These are phyloP conservation scores for Macrophomina pseudophaseolina DNA, from an alignment of 2,329 filamentous ascomycete species.

Conservation along the genomic window DNA sequence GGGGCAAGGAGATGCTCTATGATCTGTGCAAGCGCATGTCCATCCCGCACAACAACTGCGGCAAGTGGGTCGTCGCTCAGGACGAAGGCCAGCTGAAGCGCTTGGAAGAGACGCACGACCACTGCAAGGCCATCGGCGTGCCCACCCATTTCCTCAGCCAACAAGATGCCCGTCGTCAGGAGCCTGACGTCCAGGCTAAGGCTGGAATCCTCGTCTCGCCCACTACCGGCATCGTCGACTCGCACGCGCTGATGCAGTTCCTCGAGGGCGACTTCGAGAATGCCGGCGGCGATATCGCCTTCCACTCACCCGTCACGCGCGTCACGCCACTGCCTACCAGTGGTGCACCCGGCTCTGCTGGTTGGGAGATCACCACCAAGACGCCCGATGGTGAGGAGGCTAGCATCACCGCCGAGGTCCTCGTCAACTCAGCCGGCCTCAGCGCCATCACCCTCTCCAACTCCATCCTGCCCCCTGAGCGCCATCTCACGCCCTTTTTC, in stretches of 20 bases:
- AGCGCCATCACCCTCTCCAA: slow-evolving; percentile 79
- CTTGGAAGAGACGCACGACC: slow-evolving; percentile 61
- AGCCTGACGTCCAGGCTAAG: slow-evolving; percentile 76
- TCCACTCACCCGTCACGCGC: slow-evolving; percentile 68
- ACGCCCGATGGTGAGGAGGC: slow-evolving; percentile 54
- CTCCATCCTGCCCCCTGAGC: slow-evolving; percentile 68
- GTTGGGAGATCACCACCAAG: slow-evolving; percentile 71
- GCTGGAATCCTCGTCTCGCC: slow-evolving; percentile 81
- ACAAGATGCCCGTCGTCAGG: slow-evolving; percentile 66
- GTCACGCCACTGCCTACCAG: slow-evolving; percentile 58
- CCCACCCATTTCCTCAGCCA: slow-evolving; percentile 72
- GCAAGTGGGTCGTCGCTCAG: slow-evolving; percentile 97
- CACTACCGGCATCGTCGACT: slow-evolving; percentile 89
- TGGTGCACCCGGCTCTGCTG: slow-evolving; percentile 51
- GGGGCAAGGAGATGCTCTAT: slow-evolving; percentile 79
- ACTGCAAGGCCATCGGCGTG: slow-evolving; percentile 62
- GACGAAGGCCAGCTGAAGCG: slow-evolving; percentile 70
- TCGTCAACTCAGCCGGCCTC: slow-evolving; percentile 88
- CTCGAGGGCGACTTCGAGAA: slow-evolving; percentile 80
- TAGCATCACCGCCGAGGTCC: slow-evolving; percentile 72
- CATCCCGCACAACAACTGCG: slow-evolving; percentile 75
- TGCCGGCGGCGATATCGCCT: slow-evolving; percentile 73
- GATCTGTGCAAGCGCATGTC: slow-evolving; percentile 69
- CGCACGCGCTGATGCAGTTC: slow-evolving; percentile 81
- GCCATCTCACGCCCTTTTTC: slow-evolving; percentile 70